Conservation (phyloP, 163 green algal genomes). For the Smithsoniella earleae region DNA sequence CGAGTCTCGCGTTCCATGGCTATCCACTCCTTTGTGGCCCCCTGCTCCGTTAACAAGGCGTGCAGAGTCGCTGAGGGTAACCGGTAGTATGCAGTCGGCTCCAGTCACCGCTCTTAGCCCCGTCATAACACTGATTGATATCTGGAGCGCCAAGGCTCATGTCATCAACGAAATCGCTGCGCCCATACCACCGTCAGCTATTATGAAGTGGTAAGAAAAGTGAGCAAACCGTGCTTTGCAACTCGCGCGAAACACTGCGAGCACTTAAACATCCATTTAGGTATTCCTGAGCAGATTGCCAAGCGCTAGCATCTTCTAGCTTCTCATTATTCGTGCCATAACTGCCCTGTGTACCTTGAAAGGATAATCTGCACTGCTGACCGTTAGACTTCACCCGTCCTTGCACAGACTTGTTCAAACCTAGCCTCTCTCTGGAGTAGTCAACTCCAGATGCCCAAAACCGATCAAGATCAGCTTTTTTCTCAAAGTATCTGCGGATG, state of each 20-base stretch:
- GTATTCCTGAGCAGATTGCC: not conserved
- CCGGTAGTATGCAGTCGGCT: too few relatives aligned
- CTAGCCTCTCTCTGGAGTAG: not conserved
- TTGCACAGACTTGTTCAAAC: not conserved
- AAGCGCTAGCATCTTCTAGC: not conserved
- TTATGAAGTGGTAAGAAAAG: too few relatives aligned
- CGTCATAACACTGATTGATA: too few relatives aligned
- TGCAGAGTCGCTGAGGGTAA: too few relatives aligned
- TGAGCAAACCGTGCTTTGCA: not conserved
- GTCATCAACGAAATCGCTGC: too few relatives aligned
- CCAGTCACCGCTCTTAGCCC: too few relatives aligned
- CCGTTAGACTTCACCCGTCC: not conserved
- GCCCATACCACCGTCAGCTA: too few relatives aligned
- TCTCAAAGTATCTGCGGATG: not conserved
- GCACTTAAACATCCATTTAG: not conserved
- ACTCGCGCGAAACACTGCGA: not conserved
- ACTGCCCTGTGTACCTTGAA: not conserved
- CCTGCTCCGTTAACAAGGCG: too few relatives aligned
- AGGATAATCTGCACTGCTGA: too few relatives aligned
- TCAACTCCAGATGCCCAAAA: constrained; percentile 8
- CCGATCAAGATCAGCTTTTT: constrained; percentile 6
- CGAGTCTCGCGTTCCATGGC: too few relatives aligned
- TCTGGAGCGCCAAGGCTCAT: too few relatives aligned
- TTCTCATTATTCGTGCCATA: not conserved
- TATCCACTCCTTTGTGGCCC: too few relatives aligned